These are phyloP conservation scores for Schrenkiella parvula DNA, from an alignment of 345 rosid genomes.

Conservation along the genomic window DNA sequence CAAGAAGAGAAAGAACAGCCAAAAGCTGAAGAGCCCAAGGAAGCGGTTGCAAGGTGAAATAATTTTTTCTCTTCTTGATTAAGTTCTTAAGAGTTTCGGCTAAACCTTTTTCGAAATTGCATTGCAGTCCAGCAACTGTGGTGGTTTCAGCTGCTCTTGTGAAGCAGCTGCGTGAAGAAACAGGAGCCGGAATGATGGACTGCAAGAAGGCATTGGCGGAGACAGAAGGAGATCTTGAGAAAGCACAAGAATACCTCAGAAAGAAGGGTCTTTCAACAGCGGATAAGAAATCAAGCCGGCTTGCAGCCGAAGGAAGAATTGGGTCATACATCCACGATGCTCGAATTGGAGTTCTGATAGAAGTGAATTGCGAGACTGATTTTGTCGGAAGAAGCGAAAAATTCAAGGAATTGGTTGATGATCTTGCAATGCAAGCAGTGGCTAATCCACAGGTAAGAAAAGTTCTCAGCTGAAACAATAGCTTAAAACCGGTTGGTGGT, in stretches of 20 bases:
- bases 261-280: conserved; percentile 94
- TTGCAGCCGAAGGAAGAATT: conserved; percentile 95
- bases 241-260: conserved; percentile 91
- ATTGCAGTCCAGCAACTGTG: conserved; percentile 49
- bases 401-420: conserved; percentile 84
- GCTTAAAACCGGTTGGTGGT: neutral
- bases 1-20: conserved; percentile 51
- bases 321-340: conserved; percentile 90
- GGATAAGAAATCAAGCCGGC: conserved; percentile 89
- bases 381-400: conserved; percentile 89
- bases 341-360: conserved; percentile 83
- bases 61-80: neutral
- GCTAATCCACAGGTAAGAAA: conserved; percentile 60
- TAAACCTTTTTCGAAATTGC: neutral
- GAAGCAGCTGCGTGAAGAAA: conserved; percentile 90
- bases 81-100: neutral
- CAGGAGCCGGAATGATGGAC: conserved; percentile 99
- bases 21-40: conserved; percentile 48
- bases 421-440: conserved; percentile 90
- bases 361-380: conserved; percentile 95
- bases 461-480: conserved; percentile 5
- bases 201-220: conserved; percentile 94
- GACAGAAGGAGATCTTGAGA: conserved; percentile 85
- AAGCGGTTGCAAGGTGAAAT: conserved; percentile 59
- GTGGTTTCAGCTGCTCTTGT: conserved; percentile 78